phyloP scores from a whole-genome alignment of 2,329 filamentous ascomycete genomes.

The Aureobasidium sp. region DNA sequence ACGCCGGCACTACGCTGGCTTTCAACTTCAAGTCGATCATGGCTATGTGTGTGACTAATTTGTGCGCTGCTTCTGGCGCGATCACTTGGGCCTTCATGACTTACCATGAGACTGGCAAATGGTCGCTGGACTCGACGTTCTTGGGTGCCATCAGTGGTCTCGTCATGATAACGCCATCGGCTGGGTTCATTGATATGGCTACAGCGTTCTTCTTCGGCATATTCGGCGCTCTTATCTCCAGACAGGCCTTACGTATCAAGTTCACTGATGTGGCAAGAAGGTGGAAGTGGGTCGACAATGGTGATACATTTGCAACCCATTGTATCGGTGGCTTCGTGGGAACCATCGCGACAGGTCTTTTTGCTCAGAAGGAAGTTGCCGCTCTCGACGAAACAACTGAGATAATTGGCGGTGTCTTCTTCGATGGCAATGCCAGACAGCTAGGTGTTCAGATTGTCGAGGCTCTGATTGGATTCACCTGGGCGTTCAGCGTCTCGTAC shows the following conservation, averaged over 20 bases:
- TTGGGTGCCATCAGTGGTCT: conserved; percentile 45
- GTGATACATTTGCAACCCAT: conserved; percentile 47
- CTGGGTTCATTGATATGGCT: conserved; percentile 41
- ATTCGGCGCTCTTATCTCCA: conserved; percentile 37
- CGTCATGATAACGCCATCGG: conserved; percentile 44
- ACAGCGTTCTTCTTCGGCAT: conserved; percentile 42
- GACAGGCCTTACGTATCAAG: conserved; percentile 46
- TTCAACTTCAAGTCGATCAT: conserved; percentile 44
- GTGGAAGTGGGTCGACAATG: conserved; percentile 46
- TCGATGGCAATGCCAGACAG: conserved; percentile 44
- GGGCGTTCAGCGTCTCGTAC: conserved; percentile 43
- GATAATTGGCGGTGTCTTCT: conserved; percentile 43
- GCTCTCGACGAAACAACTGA: conserved; percentile 43
- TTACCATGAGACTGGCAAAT: conserved; percentile 35
- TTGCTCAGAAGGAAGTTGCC: conserved; percentile 43
- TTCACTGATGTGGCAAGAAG: conserved; percentile 39
- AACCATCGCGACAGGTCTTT: conserved; percentile 43
- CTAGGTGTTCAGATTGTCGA: conserved; percentile 44
- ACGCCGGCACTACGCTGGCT: conserved; percentile 40
- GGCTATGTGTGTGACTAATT: conserved; percentile 41
- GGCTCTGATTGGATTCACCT: conserved; percentile 42
- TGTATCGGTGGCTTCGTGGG: conserved; percentile 44
- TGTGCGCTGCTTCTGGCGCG: conserved; percentile 39
- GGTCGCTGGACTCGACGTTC: conserved; percentile 43
- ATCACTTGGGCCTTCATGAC: conserved; percentile 40